phyloP scores from a whole-genome alignment of 1,139 yeast species.

The Geotrichum histeridarum region DNA sequence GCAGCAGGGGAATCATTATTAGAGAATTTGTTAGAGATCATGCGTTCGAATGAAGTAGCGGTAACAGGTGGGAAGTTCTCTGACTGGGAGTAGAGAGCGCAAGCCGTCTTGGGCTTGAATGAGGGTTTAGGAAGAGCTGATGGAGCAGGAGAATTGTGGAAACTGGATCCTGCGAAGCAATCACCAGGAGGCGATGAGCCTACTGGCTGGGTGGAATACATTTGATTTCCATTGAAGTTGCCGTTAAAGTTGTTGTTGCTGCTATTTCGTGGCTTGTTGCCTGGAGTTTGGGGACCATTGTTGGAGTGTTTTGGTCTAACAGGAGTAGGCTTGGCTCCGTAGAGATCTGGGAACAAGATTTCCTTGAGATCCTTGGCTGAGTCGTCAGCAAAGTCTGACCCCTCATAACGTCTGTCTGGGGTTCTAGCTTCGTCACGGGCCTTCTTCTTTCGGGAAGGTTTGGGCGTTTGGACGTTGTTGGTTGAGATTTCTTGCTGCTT shows the following conservation, averaged over 20 bases:
- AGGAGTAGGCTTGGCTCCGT: conserved; percentile 14
- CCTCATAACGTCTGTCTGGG: conserved; percentile 1
- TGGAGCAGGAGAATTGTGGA: conserved; percentile 43
- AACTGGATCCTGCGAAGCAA: conserved; percentile 41
- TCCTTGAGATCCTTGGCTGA: conserved; percentile 24
- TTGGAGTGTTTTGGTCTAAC: not conserved
- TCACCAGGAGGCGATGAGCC: conserved; percentile 22
- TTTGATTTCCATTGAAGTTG: not conserved
- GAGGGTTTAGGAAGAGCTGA: conserved; percentile 42
- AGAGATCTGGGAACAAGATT: conserved; percentile 29
- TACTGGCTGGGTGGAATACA: conserved; percentile 4
- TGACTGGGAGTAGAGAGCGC: conserved; percentile 6
- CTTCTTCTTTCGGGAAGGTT: conserved; percentile 1
- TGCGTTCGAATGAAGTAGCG: not conserved
- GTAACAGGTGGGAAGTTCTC: not conserved
- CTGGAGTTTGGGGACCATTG: not conserved
- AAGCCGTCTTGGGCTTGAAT: conserved; percentile 23
- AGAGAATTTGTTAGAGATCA: not conserved
- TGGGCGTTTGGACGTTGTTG: conserved; percentile 1
- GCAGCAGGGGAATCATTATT: not conserved
- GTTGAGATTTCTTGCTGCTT: conserved; percentile 1
- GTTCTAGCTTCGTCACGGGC: conserved; percentile 3
- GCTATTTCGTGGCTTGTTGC: not conserved
- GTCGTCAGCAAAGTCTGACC: conserved; percentile 7
- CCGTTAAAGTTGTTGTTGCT: conserved; percentile 2